Conservation (phyloP, 2,329 filamentous ascomycete genomes). For the Fusarium euwallaceae region DNA sequence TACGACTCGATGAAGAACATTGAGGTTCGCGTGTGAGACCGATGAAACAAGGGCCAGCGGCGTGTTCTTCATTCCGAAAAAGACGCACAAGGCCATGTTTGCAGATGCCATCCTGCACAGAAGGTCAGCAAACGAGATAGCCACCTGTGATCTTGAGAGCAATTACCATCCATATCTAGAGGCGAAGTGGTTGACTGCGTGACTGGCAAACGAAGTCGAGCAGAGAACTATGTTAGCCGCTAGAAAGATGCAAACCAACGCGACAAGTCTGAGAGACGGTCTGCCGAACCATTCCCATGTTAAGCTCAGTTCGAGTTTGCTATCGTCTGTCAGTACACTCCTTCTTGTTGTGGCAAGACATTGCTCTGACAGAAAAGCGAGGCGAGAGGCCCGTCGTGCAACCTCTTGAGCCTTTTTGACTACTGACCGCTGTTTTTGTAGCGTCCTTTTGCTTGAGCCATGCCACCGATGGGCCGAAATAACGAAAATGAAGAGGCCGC, state of each 20-base stretch:
- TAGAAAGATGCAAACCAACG: not conserved
- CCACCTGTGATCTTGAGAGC: not conserved
- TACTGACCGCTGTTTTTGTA: not conserved
- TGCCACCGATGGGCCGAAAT: not conserved
- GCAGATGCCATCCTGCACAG: not conserved
- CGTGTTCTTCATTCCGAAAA: not conserved
- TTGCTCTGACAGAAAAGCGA: not conserved
- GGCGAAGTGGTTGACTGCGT: not conserved
- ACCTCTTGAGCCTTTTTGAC: not conserved
- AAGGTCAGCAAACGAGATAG: not conserved
- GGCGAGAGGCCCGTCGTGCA: not conserved
- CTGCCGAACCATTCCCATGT: not conserved
- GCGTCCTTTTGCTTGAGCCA: not conserved
- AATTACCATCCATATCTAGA: not conserved
- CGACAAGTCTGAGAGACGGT: not conserved
- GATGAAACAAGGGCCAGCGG: not conserved
- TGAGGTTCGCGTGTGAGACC: not conserved
- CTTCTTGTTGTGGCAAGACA: not conserved
- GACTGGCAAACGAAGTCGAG: not conserved
- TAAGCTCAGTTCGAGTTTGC: not conserved
- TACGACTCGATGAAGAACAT: not conserved
- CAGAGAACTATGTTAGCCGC: not conserved
- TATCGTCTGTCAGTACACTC: not conserved
- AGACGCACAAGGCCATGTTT: not conserved
- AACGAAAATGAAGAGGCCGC: not conserved